phyloP scores from a whole-genome alignment of 2,329 filamentous ascomycete genomes.

The Gremmenia infestans region DNA sequence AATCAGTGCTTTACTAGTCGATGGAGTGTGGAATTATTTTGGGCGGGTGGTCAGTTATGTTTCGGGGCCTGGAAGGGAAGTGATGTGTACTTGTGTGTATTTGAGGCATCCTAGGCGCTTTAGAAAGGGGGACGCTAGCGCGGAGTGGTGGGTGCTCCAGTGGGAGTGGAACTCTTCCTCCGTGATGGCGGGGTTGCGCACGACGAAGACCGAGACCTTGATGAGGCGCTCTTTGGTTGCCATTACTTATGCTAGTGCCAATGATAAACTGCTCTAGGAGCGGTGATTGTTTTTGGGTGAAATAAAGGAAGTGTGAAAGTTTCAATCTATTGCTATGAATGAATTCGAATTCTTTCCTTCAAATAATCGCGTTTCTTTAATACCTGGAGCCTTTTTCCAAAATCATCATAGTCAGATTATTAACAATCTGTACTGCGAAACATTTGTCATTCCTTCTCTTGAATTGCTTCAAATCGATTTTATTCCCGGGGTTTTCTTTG shows the following conservation, averaged over 20 bases:
- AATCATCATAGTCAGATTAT: too few species aligned
- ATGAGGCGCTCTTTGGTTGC: background rate
- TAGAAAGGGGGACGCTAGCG: background rate
- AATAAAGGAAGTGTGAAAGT: too few species aligned
- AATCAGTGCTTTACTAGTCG: background rate
- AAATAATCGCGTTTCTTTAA: too few species aligned
- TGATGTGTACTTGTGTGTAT: background rate
- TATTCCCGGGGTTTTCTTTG: background rate
- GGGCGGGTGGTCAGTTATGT: background rate
- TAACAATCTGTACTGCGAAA: too few species aligned
- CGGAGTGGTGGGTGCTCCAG: background rate
- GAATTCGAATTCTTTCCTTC: too few species aligned
- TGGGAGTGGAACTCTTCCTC: background rate
- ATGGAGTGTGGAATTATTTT: background rate
- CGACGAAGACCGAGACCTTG: background rate
- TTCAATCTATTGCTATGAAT: too few species aligned
- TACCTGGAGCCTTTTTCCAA: too few species aligned
- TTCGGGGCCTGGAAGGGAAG: background rate
- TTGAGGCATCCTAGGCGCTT: background rate
- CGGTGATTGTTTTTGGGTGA: too few species aligned
- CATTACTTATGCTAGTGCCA: background rate
- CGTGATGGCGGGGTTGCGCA: background rate
- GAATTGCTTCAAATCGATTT: too few species aligned
- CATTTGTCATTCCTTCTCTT: too few species aligned
- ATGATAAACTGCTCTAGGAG: background rate